Base-by-base conservation (phyloP, 1,284 basidiomycete species). In the Ceratobasidium sp. region DNA sequence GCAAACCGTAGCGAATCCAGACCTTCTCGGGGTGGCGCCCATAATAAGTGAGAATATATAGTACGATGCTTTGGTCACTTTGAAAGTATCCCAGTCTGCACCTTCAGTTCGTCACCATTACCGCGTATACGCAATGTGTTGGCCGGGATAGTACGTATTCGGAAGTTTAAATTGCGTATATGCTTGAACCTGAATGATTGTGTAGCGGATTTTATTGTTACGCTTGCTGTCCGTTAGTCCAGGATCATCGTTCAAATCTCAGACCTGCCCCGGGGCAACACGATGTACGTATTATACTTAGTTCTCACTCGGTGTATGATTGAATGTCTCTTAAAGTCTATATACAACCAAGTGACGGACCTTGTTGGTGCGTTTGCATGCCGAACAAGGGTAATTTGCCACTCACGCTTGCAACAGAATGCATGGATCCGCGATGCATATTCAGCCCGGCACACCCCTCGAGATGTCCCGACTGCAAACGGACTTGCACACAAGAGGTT, bases 121-220 rank as follows among this genome's bases (percentile, higher is more conserved):
- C n/a, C 1, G 17, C 12, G 31, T 12, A n/a, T 29, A 42, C 31
- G n/a, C 20, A 27, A 55, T 55, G 53, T 55, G 53, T 22, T 55
- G 35, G 32, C 53, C 32, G 34, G 53, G 53, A 55, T 55, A 55
- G 53, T 55, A 55, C 3, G 47, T 27, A 17, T 40, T 40, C 8
- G 38, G n/a, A n/a, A n/a, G 8, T 40, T 40, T 40, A 40, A 17
- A 40, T 40, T 7, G 38, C 38, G 38, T 40, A 40, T 40, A 8
- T 7, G 38, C 17, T 40, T 40, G 38, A 7, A 40, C 17, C 38
- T n/a, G 15, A 6, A 45, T 20, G 15, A 5, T 5, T 45, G 42
- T 45, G 4, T 4, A 50, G 47, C 15, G 47, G 47, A 27, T 50
- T 50, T 27, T 50, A 12, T 22, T 50, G 47, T 27, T 29, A 50